Conservation (phyloP, 768 basidiomycete species). For the Amanita inopinata region DNA sequence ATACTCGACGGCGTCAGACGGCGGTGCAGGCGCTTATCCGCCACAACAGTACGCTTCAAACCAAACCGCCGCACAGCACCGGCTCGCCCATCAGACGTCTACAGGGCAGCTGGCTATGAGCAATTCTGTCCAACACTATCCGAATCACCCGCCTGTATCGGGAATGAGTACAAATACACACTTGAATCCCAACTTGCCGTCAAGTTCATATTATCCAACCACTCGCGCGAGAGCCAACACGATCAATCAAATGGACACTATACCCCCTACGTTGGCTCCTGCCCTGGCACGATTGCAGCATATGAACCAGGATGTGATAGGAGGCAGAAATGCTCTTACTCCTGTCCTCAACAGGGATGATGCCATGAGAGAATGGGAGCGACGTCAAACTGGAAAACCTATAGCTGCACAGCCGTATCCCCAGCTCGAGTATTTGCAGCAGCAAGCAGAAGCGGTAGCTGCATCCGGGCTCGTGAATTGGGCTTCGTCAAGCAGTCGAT, state of each 20-base stretch:
- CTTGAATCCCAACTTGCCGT: slow-evolving; percentile 43
- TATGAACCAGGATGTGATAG: slow-evolving; percentile 78
- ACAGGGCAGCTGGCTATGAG: slow-evolving; percentile 33
- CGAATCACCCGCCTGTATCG: slow-evolving; percentile 23
- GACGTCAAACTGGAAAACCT: slow-evolving; percentile 69
- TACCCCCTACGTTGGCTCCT: slow-evolving; percentile 94
- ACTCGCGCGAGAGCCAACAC: slow-evolving; percentile 82
- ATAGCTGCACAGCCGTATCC: slow-evolving; percentile 73
- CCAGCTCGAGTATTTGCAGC: slow-evolving; percentile 85
- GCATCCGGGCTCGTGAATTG: slow-evolving; percentile 52
- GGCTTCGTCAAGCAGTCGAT: slow-evolving; percentile 34
- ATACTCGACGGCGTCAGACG: slow-evolving; percentile 24
- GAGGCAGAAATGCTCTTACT: slow-evolving; percentile 74
- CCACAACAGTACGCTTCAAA: slow-evolving; percentile 27
- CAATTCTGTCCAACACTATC: slow-evolving; percentile 23
- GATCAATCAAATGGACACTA: slow-evolving; percentile 80
- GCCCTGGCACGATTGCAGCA: slow-evolving; percentile 84
- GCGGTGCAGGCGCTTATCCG: slow-evolving; percentile 19
- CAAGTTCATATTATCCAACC: slow-evolving; percentile 61
- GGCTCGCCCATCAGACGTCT: slow-evolving; percentile 40
- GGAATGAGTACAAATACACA: slow-evolving; percentile 23
- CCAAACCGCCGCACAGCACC: slow-evolving; percentile 29
- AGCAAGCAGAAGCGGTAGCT: slow-evolving; percentile 81
- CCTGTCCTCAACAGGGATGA: slow-evolving; percentile 95
- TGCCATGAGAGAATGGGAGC: slow-evolving; percentile 92